Base-by-base conservation (phyloP, 2,329 filamentous ascomycete genomes). In the Ophiostoma novo-ulmi region DNA sequence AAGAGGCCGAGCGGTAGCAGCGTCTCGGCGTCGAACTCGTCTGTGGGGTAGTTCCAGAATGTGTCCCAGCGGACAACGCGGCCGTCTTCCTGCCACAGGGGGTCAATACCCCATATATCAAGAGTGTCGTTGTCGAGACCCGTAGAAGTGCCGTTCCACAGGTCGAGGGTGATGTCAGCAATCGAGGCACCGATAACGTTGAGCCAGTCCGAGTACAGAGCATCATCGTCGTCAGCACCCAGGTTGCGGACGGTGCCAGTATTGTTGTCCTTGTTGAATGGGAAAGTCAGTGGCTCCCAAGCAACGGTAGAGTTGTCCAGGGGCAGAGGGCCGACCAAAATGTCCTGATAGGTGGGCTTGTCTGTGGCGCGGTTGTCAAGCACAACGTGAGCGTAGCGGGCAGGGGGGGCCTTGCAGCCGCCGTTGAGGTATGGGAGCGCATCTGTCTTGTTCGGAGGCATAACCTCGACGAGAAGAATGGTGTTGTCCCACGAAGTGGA, bases 371-470 rank as follows among this genome's bases (percentile, higher is more conserved):
- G 77, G 74, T 81, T 77, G 70, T 80, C 77, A n/a, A 85, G 74
- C 2, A 80, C 74, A 1, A 81, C 81, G 68, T 81, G 82, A 3
- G 83, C 83, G 75, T 81, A 84, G 22, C 80, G 77, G 1, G 75
- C 70, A 1, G 83, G 82, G 1, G 76, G 69, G 10, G 39, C 74
- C n/a, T 26, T 39, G 35, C n/a, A n/a, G 7, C 74, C 72, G 1
- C 77, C 78, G 41, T 85, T 81, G 1, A 85, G 75, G 70, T 83
- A 85, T 2, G 78, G 71, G 66, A 84, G 70, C 0, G 79, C 81
- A 71, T 83, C 82, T 0, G 82, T 83, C 77, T 85, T 85, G 76
- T 85, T 85, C 0, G 83, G 83, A 31, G 76, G 73, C 68, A 84
- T 76, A 0, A 80, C 72, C 74, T 84, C 82, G 1, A 78, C 75